These are phyloP conservation scores for Gaillardinia entomophila DNA, from an alignment of 805 yeast genomes.

Conservation along the genomic window DNA sequence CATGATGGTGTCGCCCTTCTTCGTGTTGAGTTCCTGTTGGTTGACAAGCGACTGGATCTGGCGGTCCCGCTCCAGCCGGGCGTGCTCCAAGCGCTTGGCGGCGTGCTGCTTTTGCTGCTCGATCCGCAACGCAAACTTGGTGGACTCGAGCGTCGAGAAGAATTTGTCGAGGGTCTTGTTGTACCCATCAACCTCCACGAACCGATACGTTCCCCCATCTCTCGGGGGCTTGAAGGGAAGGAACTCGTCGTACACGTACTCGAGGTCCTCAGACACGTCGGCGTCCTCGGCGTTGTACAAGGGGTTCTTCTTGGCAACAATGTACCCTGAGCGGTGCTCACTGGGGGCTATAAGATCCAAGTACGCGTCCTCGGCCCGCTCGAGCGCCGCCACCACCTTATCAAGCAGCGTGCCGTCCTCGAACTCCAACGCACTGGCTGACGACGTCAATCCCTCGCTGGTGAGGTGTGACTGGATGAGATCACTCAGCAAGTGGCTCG, in stretches of 20 bases:
- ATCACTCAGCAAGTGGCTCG: constrained; percentile 75
- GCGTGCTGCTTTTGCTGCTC: constrained; percentile 79
- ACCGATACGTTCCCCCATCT: constrained; percentile 17
- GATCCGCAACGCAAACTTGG: constrained; percentile 65
- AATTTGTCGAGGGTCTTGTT: constrained; percentile 78
- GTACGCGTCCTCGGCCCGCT: constrained; percentile 42
- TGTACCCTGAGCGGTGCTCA: constrained; percentile 48
- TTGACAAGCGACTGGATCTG: constrained; percentile 62
- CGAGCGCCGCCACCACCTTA: constrained; percentile 35
- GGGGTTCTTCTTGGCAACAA: constrained; percentile 57
- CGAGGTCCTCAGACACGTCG: constrained; percentile 31
- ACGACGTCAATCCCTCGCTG: constrained; percentile 43
- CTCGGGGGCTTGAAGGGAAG: constrained; percentile 60
- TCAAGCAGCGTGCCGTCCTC: constrained; percentile 21
- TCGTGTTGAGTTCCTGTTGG: constrained; percentile 57
- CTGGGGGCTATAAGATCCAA: constrained; percentile 24
- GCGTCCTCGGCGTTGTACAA: constrained; percentile 36
- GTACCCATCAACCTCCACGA: constrained; percentile 55
- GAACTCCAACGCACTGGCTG: constrained; percentile 25
- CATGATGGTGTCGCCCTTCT: constrained; percentile 70
- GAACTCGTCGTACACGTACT: constrained; percentile 55
- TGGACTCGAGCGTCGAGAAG: constrained; percentile 79
- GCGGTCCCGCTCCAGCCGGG: constrained; percentile 63
- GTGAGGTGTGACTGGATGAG: constrained; percentile 57
- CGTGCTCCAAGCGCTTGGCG: constrained; percentile 64